A percentile compares a stretch with the other conserved stretches of the same genome.
Evolutionary conservation across 441 rosid genomes (phyloP).

Genomic region (Brassica balearica): DNA sequence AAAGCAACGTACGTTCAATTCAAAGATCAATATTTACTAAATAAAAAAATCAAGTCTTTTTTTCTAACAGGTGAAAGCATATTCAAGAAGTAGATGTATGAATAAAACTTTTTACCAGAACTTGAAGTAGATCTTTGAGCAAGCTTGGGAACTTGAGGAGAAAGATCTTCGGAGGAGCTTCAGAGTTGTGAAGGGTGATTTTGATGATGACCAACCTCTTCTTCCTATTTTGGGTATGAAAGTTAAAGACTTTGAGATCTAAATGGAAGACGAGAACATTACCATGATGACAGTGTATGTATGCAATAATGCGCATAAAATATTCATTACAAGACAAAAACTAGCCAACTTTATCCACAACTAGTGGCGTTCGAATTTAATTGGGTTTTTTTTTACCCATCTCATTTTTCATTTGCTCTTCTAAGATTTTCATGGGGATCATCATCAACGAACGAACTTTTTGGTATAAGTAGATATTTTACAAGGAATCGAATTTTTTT

Average conservation of each 20-base stretch:
- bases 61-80: slow-evolving; percentile 8
- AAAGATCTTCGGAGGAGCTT: background rate
- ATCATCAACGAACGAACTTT: background rate
- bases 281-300: slow-evolving; percentile 14
- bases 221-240: slow-evolving; percentile 34
- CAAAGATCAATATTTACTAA: slow-evolving; percentile 13
- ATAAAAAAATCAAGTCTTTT: slow-evolving; percentile 9
- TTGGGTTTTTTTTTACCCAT: slow-evolving; percentile 21
- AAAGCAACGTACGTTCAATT: background rate
- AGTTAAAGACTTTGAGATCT: slow-evolving; percentile 42
- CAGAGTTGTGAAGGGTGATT: slow-evolving; percentile 1
- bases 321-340: slow-evolving; percentile 35
- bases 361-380: slow-evolving; percentile 39
- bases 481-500: slow-evolving; percentile 13
- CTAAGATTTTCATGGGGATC: slow-evolving; percentile 29
- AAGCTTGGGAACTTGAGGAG: slow-evolving; percentile 2
- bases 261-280: slow-evolving; percentile 20
- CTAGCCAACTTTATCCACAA: slow-evolving; percentile 39
- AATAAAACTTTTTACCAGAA: slow-evolving; percentile 25
- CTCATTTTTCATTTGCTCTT: slow-evolving; percentile 24
- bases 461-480: slow-evolving; percentile 28
- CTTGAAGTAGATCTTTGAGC: background rate
- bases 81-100: background rate
- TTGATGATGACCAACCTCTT: background rate
- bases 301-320: slow-evolving; percentile 29